Percentiles rank a stretch among this genome's conserved stretches.
Conservation (phyloP, 805 yeast species). For the Schwanniomyces occidentalis region DNA sequence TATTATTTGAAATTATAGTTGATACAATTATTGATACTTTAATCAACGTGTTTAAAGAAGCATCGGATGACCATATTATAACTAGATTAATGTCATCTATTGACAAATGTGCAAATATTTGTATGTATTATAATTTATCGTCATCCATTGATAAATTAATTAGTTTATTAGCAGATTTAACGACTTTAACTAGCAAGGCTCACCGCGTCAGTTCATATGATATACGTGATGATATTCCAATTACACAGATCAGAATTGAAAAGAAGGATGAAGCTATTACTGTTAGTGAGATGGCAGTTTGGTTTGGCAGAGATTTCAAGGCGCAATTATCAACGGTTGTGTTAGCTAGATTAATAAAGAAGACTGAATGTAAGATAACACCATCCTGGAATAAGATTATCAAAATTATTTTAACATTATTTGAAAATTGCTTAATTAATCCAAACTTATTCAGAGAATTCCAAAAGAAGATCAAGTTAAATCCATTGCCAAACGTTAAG, state of each 20-base stretch:
- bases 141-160: slow-evolving; percentile 65
- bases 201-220: slow-evolving; percentile 22
- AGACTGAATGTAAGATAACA: slow-evolving; percentile 52
- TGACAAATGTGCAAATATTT: slow-evolving; percentile 80
- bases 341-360: slow-evolving; percentile 71
- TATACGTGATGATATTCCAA: slow-evolving; percentile 41
- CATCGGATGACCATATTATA: slow-evolving; percentile 86
- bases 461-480: slow-evolving; percentile 56
- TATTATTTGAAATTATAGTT: slow-evolving; percentile 65
- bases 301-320: slow-evolving; percentile 86
- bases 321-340: slow-evolving; percentile 90
- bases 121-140: slow-evolving; percentile 59
- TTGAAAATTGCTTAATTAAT: slow-evolving; percentile 68
- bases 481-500: slow-evolving; percentile 56
- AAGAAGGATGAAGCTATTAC: slow-evolving; percentile 59
- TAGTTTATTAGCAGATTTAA: slow-evolving; percentile 63
- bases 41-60: slow-evolving; percentile 78
- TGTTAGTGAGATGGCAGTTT: slow-evolving; percentile 78
- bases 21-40: slow-evolving; percentile 69
- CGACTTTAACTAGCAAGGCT: slow-evolving; percentile 56
- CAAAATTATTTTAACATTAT: slow-evolving; percentile 60
- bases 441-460: slow-evolving; percentile 64
- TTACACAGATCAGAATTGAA: slow-evolving; percentile 50
- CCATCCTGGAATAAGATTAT: slow-evolving; percentile 63
- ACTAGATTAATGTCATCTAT: slow-evolving; percentile 84